Conservation (phyloP, 495 filamentous ascomycete genomes). For the Penicillium macrosclerotiorum region DNA sequence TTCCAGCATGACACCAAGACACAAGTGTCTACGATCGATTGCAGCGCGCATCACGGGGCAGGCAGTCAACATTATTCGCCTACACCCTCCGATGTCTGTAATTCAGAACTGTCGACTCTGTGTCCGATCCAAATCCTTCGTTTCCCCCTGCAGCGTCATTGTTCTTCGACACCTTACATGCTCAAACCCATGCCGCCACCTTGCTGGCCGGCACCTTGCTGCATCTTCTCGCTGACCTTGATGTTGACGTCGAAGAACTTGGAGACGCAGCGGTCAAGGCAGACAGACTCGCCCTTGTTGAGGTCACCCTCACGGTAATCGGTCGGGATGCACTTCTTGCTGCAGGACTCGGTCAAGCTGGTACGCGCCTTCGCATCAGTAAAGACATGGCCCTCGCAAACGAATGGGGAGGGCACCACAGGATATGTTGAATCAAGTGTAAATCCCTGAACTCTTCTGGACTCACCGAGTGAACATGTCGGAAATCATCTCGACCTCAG, state of each 20-base stretch:
- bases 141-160: not conserved
- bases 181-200: conserved; percentile 49
- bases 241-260: conserved; percentile 99
- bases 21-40: conserved; percentile 1
- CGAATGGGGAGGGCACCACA: no score
- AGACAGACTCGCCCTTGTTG: conserved; percentile 97
- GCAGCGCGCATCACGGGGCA: not conserved
- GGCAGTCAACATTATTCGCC: not conserved
- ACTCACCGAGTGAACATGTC: conserved; percentile 93
- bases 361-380: not conserved
- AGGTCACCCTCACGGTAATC: conserved; percentile 93
- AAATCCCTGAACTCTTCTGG: not conserved
- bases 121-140: no score
- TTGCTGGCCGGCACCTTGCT: conserved; percentile 57
- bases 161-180: conserved; percentile 42
- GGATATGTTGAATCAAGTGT: no score
- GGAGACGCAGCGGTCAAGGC: conserved; percentile 90
- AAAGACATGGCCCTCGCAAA: not conserved
- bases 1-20: conserved; percentile 13
- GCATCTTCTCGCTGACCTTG: conserved; percentile 86
- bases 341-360: conserved; percentile 84
- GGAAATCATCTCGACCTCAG: conserved; percentile 86
- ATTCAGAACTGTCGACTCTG: no score
- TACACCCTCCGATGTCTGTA: no score
- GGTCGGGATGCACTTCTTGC: conserved; percentile 84